phyloP scores from a whole-genome alignment of 2,329 filamentous ascomycete genomes.

The Hypocreales sp. region DNA sequence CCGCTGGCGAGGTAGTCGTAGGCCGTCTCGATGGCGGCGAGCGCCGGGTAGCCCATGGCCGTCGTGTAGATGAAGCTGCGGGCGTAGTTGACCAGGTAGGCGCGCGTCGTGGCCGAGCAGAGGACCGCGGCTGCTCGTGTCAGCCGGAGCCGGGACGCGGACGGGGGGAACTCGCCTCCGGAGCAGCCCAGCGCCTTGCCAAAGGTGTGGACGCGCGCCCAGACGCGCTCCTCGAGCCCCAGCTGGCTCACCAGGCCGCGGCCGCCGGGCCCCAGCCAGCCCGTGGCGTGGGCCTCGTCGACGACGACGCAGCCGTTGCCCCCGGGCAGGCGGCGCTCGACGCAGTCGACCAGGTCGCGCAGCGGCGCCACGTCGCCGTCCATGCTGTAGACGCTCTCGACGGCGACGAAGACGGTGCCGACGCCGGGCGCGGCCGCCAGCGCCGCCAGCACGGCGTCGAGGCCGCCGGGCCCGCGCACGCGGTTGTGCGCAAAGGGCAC shows the following conservation, averaged over 20 bases:
- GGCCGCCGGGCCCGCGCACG: constrained; percentile 10
- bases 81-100: constrained; percentile 62
- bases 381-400: constrained; percentile 70
- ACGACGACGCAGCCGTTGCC: constrained; percentile 48
- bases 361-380: constrained; percentile 61
- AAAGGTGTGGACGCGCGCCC: constrained; percentile 47
- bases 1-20: constrained; percentile 41
- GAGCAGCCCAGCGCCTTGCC: constrained; percentile 53
- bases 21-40: constrained; percentile 40
- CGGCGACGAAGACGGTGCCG: constrained; percentile 47
- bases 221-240: constrained; percentile 38
- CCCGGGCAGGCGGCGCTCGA: constrained; percentile 37
- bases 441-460: constrained; percentile 13
- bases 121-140: constrained; percentile 43
- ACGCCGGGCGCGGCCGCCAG: constrained; percentile 18
- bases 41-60: constrained; percentile 44
- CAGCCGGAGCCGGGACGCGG: background rate
- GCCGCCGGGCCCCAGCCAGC: constrained; percentile 39
- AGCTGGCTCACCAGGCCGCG: constrained; percentile 41
- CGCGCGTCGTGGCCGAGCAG: constrained; percentile 39
- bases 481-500: constrained; percentile 43
- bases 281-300: constrained; percentile 54
- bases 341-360: constrained; percentile 37
- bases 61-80: constrained; percentile 64
- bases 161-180: constrained; percentile 38